A percentile compares a stretch with the other conserved stretches of the same genome.
phyloP scores from a whole-genome alignment of 129 eudicot species.

The Lonicera japonica region DNA sequence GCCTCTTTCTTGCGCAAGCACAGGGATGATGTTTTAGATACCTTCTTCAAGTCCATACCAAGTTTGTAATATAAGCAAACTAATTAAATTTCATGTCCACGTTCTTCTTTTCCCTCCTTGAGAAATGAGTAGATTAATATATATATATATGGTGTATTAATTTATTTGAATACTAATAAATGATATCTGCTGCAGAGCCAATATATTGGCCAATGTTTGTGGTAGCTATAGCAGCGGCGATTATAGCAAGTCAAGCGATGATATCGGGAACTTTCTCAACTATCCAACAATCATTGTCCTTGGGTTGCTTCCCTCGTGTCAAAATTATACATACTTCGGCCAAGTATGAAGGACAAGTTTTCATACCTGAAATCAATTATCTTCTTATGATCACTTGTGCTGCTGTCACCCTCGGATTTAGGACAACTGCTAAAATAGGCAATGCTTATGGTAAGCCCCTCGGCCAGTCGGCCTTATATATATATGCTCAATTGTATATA shows the following conservation, averaged over 20 bases:
- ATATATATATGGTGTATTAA: too few species aligned
- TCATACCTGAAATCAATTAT: conserved; percentile 65
- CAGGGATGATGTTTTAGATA: conserved; percentile 20
- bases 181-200: conserved; percentile 21
- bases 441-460: conserved; percentile 65
- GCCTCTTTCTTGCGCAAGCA: conserved; percentile 53
- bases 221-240: conserved; percentile 67
- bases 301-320: conserved; percentile 85
- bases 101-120: too few species aligned
- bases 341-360: conserved; percentile 81
- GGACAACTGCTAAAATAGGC: conserved; percentile 55
- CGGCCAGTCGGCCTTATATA: too few species aligned
- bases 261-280: conserved; percentile 78
- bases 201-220: conserved; percentile 79
- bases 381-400: conserved; percentile 75
- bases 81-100: too few species aligned
- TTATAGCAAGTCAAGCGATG: conserved; percentile 86
- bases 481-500: too few species aligned
- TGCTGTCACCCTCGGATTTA: conserved; percentile 53
- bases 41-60: conserved; percentile 63
- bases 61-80: background rate
- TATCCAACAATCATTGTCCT: conserved; percentile 65
- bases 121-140: too few species aligned
- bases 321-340: conserved; percentile 67
- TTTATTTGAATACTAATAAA: too few species aligned